Conservation (phyloP, 2,329 filamentous ascomycete genomes). For the Diplocarpon mali region DNA sequence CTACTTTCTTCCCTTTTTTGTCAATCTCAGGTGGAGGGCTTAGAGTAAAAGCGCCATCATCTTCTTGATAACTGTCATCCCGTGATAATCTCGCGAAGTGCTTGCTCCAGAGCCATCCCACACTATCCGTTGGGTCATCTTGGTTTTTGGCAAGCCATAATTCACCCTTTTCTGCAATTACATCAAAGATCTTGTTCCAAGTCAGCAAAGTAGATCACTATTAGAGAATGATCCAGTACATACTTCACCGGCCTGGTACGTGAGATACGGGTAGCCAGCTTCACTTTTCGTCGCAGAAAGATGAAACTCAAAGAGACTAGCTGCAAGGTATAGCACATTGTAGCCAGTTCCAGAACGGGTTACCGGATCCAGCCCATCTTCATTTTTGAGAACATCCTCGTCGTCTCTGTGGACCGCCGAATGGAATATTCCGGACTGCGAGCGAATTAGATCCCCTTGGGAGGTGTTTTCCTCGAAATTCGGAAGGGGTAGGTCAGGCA, state of each 20-base stretch:
- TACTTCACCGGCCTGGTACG: neutral
- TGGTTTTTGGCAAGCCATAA: conserved; percentile 95
- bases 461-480: too few species aligned
- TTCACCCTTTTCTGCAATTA: conserved; percentile 91
- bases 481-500: too few species aligned
- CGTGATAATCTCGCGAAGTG: conserved; percentile 61
- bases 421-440: too few species aligned
- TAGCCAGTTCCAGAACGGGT: neutral
- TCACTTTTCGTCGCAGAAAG: neutral
- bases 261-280: neutral
- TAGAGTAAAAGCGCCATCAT: neutral
- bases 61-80: neutral
- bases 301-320: conserved; percentile 1
- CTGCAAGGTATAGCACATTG: neutral
- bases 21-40: neutral
- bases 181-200: conserved; percentile 32
- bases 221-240: neutral
- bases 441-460: too few species aligned
- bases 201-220: neutral
- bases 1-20: neutral
- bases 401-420: too few species aligned
- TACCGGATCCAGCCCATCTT: too few species aligned
- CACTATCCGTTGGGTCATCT: conserved; percentile 64
- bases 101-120: conserved; percentile 98
- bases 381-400: too few species aligned